Base-by-base conservation (phyloP, 2,329 filamentous ascomycete species). In the Alternaria burnsii region DNA sequence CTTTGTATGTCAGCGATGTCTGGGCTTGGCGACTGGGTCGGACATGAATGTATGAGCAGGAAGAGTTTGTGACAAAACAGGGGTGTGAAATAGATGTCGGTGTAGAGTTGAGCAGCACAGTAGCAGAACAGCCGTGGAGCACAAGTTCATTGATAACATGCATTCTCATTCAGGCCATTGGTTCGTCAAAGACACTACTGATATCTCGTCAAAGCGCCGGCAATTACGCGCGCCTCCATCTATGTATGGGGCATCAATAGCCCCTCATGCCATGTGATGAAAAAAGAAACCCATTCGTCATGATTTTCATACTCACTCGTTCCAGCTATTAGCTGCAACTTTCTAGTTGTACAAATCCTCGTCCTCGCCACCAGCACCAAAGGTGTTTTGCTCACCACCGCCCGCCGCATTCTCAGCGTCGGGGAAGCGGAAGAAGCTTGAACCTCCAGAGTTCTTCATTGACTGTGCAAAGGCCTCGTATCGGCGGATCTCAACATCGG, bases 391-490 rank as follows among this genome's bases (percentile, higher is more conserved):
- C 65, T 75, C 76, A 56, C 71, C 78, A 65, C 78, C 81, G 67
- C 80, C 83, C 66, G 80, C 83, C 65, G 79, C 81, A 82, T 83
- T 87, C 78, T 70, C 74, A 8, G 55, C 71, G 34, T 82, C 86
- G 71, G 80, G 94, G 89, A 99, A 99, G 82, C 96, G 94, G 91
- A 99, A 99, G 87, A 95, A 97, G 72, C 92, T 93, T 75, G 94
- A 94, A 40, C 94, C 94, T 52, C 93, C 94, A 61, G 92, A 89
- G 79, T 97, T 97, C 91, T 99, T 99, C 93, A 99, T 96, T 80
- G 94, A 94, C 84, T 98, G 94, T 41, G 94, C 92, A 75, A 99
- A 99, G 5, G 95, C 94, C 86, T 99, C 95, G 83, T 99, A 99
- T 63, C 94, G 91, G 76, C 95, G 91, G 74, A 99, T 97, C 86